phyloP scores from a whole-genome alignment of 352 stramenopile species.

The Ophiocytium majus region DNA sequence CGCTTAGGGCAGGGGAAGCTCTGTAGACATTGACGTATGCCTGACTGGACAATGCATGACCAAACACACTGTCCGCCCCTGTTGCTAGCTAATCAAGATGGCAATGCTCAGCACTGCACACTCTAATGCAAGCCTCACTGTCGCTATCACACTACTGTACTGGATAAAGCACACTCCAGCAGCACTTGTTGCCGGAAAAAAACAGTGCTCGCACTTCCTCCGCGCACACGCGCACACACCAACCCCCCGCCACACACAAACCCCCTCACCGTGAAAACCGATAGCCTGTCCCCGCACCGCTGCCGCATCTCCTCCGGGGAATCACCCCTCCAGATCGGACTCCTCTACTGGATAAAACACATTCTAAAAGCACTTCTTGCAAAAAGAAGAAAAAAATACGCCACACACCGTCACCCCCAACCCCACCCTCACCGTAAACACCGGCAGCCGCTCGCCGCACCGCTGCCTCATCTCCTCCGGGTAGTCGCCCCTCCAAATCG shows the following conservation, averaged over 20 bases:
- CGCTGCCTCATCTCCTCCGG: slow-evolving; percentile 77
- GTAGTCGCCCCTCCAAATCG: slow-evolving; percentile 83
- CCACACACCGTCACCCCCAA: no score
- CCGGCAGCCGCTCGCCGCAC: slow-evolving; percentile 71
- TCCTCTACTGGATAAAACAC: no score
- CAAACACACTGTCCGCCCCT: background rate
- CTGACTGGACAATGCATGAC: no score
- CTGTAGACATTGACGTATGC: no score
- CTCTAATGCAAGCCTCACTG: background rate
- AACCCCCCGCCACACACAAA: background rate
- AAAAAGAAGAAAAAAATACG: no score
- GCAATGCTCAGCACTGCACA: background rate
- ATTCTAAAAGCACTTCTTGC: no score
- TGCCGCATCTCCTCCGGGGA: slow-evolving; percentile 85
- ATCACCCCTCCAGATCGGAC: slow-evolving; percentile 77
- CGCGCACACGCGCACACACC: background rate
- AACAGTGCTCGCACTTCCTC: background rate
- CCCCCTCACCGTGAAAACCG: slow-evolving; percentile 69
- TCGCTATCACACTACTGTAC: background rate
- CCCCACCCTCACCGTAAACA: slow-evolving; percentile 66
- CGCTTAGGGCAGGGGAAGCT: no score
- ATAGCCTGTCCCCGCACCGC: slow-evolving; percentile 71
- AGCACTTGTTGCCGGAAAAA: background rate
- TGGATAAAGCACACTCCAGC: no score
- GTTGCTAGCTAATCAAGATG: no score